These are phyloP conservation scores for Trifolium dubium DNA, from an alignment of 306 rosid genomes.

Conservation along the genomic window DNA sequence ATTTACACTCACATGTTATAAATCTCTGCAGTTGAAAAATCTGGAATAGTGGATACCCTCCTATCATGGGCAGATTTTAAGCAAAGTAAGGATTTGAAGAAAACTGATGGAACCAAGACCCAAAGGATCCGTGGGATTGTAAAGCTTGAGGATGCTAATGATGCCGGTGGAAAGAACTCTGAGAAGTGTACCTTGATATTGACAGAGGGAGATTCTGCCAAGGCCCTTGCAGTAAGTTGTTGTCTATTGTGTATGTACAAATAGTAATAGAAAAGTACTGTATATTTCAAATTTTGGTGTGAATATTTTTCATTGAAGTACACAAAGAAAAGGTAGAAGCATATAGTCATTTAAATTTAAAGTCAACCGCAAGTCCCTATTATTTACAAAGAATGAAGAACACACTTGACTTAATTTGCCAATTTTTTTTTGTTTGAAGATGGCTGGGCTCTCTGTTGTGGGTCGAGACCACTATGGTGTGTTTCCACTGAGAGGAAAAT, in stretches of 20 bases:
- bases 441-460: constrained; percentile 93
- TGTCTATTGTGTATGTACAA: not conserved
- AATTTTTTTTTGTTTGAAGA: constrained; percentile 46
- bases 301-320: not conserved
- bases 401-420: not conserved
- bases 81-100: constrained; percentile 85
- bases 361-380: too few species aligned
- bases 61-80: constrained; percentile 95
- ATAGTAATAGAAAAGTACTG: not conserved
- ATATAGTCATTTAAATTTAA: not conserved
- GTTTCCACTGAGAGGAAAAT: constrained; percentile 86
- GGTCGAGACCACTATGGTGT: constrained; percentile 94
- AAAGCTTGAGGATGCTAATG: constrained; percentile 95
- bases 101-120: constrained; percentile 90
- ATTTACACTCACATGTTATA: constrained; percentile 3
- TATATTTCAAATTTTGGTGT: not conserved
- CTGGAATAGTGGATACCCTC: constrained; percentile 87
- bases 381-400: not conserved
- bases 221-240: constrained; percentile 89
- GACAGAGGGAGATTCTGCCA: constrained; percentile 96
- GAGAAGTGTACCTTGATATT: constrained; percentile 89
- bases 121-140: constrained; percentile 78
- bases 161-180: constrained; percentile 86
- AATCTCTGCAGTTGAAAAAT: constrained; percentile 68
- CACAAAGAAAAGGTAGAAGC: not conserved